A percentile compares a stretch with the other conserved stretches of the same genome.
Evolutionary conservation across 257 asterid species (phyloP).

Genomic region (Verbena officinalis): DNA sequence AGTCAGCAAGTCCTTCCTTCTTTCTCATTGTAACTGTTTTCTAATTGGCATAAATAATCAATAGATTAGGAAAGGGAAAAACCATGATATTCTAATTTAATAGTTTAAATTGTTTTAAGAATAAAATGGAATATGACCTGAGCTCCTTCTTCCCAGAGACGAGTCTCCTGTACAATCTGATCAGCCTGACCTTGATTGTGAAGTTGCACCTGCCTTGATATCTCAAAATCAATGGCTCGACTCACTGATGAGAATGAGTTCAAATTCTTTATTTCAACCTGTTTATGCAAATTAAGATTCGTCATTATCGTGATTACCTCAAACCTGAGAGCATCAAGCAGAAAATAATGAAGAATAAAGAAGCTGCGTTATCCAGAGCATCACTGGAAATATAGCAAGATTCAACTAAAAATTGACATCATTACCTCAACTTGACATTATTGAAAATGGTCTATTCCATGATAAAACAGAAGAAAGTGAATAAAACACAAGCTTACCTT

Average conservation of each 20-base stretch:
- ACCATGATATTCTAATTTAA: background rate
- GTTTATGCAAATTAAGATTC: slow-evolving; percentile 34
- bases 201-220: slow-evolving; percentile 81
- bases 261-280: slow-evolving; percentile 97
- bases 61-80: slow-evolving; percentile 24
- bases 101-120: slow-evolving; percentile 10
- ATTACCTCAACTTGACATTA: background rate
- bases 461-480: slow-evolving; percentile 18
- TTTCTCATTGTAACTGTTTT: slow-evolving; percentile 96
- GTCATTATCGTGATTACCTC: background rate
- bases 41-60: slow-evolving; percentile 46
- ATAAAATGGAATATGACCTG: slow-evolving; percentile 63
- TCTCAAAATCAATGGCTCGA: slow-evolving; percentile 95
- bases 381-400: background rate
- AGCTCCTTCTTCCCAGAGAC: slow-evolving; percentile 98
- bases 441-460: slow-evolving; percentile 16
- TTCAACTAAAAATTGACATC: background rate
- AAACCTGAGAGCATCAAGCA: slow-evolving; percentile 5
- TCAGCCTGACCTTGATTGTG: slow-evolving; percentile 79
- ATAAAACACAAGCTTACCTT: slow-evolving; percentile 55
- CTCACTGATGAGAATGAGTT: slow-evolving; percentile 93
- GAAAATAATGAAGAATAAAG: slow-evolving; percentile 7
- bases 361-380: too few relatives aligned
- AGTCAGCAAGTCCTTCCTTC: slow-evolving; percentile 98
- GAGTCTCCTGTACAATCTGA: slow-evolving; percentile 94